Conservation (phyloP, 768 basidiomycete genomes). For the Suillus discolor region DNA sequence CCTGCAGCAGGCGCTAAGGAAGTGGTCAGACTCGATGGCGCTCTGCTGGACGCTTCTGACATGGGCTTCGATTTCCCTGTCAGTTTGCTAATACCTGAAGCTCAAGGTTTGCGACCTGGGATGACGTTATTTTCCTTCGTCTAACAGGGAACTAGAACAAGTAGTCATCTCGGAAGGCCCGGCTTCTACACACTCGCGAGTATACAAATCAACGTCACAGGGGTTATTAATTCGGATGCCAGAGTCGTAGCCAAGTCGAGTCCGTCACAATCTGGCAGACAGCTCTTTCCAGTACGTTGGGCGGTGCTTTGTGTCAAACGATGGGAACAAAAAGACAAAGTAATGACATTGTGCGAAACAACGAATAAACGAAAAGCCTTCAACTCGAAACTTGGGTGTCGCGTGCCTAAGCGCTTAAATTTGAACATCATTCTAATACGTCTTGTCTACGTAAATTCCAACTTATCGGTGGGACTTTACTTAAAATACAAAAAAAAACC, state of each 20-base stretch:
- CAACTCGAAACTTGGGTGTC: background rate
- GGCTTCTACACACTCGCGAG: too few relatives aligned
- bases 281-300: background rate
- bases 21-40: too few relatives aligned
- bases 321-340: background rate
- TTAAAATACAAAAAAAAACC: background rate
- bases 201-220: too few relatives aligned
- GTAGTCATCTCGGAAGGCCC: too few relatives aligned
- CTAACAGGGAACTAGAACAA: too few relatives aligned
- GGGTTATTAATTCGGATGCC: background rate
- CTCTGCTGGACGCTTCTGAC: too few relatives aligned
- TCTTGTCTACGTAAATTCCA: background rate
- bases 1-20: too few relatives aligned
- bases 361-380: background rate
- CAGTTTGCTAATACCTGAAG: too few relatives aligned
- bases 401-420: too few relatives aligned
- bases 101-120: too few relatives aligned
- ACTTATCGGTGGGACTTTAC: background rate
- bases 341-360: background rate
- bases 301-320: background rate
- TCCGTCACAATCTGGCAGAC: background rate
- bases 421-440: background rate
- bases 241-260: background rate
- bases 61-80: too few relatives aligned
- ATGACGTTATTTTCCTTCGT: too few relatives aligned